Evolutionary conservation across 2,329 filamentous ascomycete genomes (phyloP).

Genomic region (Fusarium robinianum): DNA sequence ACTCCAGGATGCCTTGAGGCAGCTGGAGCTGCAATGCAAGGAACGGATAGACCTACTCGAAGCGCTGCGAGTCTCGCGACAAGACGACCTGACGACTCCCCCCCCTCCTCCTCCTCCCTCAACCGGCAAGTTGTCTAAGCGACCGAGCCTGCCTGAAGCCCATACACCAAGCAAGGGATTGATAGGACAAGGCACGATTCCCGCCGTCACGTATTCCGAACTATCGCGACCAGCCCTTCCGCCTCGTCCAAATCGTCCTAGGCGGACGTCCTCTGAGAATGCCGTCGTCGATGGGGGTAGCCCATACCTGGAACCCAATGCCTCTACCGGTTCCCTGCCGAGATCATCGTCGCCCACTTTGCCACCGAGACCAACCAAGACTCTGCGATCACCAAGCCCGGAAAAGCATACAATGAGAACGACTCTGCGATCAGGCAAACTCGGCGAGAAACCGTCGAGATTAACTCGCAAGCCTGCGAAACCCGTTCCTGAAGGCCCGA

Average conservation of each 20-base stretch:
- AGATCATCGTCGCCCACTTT: constrained; percentile 42
- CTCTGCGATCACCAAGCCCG: constrained; percentile 58
- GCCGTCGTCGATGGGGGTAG: constrained; percentile 45
- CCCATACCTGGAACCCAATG: constrained; percentile 21
- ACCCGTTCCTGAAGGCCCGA: constrained; percentile 57
- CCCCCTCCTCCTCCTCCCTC: constrained; percentile 20
- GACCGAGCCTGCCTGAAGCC: constrained; percentile 25
- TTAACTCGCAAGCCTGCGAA: constrained; percentile 48
- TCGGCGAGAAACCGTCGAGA: constrained; percentile 49
- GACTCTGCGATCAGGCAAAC: constrained; percentile 58
- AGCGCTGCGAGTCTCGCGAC: constrained; percentile 71
- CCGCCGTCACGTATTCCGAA: constrained; percentile 77
- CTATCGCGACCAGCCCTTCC: constrained; percentile 71
- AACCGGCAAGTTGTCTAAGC: constrained; percentile 30
- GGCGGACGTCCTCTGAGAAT: constrained; percentile 57
- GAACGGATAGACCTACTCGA: constrained; percentile 89
- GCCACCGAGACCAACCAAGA: constrained; percentile 43
- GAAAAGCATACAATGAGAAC: constrained; percentile 67
- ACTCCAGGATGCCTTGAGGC: constrained; percentile 76
- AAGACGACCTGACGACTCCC: constrained; percentile 41
- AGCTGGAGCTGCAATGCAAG: constrained; percentile 89
- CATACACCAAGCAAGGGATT: constrained; percentile 55
- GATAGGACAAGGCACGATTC: constrained; percentile 82
- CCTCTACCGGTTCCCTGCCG: constrained; percentile 29
- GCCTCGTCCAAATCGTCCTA: constrained; percentile 60